Base-by-base conservation (phyloP, 805 yeast species). In the Kodamaea nitidulidarum region DNA sequence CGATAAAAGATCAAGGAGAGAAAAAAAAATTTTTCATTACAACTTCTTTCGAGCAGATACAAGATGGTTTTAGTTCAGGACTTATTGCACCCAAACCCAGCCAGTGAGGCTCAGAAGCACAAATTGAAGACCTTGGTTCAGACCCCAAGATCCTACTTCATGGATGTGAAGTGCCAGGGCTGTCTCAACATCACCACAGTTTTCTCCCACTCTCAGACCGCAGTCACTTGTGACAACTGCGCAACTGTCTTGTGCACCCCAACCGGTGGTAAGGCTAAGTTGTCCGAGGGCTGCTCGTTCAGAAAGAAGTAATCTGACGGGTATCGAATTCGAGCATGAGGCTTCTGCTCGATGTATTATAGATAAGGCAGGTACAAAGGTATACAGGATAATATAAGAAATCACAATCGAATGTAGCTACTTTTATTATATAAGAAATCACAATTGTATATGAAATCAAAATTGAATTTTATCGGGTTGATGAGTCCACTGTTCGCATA, bases 91-190 rank as follows among this genome's bases (percentile, higher is more conserved):
- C 70, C 70, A 42, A 50, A 50, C 52, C 57, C 66, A 42, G 63
- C 61, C 43, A 47, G 68, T 32, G 69, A 63, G 54, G 61, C 63
- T 43, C 60, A 58, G 41, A 50, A 59, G 50, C 60, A 64, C 58
- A 64, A 64, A 45, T 55, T 60, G 54, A 64, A 64, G 61, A 57
- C 58, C 46, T 58, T 64, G 56, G 70, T 64, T 42, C 69, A 63
- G 49, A 48, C 56, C 38, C 70, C 70, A 52, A 62, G 68, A 56
- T 63, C 70, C 22, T 64, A 55, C 60, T 64, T 64, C 58, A 60
- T 64, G 65, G 70, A 64, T 44, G 68, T 64, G 40, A 64, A 64
- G 55, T 64, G 70, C 49, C 70, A 60, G 49, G 69, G 70, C 22
- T 64, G 70, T 50, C 58, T 61, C 48, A 62, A 60, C 59, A 64